A percentile compares a stretch with the other conserved stretches of the same genome.
These are phyloP conservation scores for Calophaca sinica DNA, from an alignment of 306 rosid species.

Conservation along the genomic window DNA sequence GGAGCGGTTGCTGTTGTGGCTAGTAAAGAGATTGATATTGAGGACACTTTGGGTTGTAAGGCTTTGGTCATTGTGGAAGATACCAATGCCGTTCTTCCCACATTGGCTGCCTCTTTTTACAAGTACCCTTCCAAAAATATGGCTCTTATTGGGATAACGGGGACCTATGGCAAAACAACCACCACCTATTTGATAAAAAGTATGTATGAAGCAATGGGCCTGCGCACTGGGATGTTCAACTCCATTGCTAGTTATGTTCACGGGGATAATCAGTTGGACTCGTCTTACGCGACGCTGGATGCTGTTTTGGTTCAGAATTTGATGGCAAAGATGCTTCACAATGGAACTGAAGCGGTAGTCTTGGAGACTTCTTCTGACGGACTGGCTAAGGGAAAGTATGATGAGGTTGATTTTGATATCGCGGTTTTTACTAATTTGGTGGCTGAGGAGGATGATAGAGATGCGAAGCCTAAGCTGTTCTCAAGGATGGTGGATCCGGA, in stretches of 20 bases:
- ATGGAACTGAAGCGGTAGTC: constrained; percentile 89
- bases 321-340: constrained; percentile 96
- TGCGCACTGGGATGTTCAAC: constrained; percentile 85
- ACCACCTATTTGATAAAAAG: constrained; percentile 80
- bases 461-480: constrained; percentile 73
- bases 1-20: constrained; percentile 93
- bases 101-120: constrained; percentile 84
- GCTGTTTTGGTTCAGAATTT: constrained; percentile 81
- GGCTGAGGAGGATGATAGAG: constrained; percentile 54
- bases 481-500: constrained; percentile 86
- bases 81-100: constrained; percentile 71
- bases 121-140: constrained; percentile 83
- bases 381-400: constrained; percentile 65
- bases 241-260: constrained; percentile 80
- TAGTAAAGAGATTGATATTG: constrained; percentile 89
- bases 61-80: constrained; percentile 97
- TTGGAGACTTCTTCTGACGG: constrained; percentile 75
- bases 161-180: constrained; percentile 86
- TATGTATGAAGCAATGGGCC: constrained; percentile 90
- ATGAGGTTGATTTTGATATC: constrained; percentile 92
- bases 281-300: constrained; percentile 59
- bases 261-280: constrained; percentile 85
- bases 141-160: constrained; percentile 84
- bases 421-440: constrained; percentile 86
- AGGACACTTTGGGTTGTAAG: constrained; percentile 83